These are phyloP conservation scores for Colletotrichum euphorbiae DNA, from an alignment of 2,329 filamentous ascomycete species.

Conservation along the genomic window DNA sequence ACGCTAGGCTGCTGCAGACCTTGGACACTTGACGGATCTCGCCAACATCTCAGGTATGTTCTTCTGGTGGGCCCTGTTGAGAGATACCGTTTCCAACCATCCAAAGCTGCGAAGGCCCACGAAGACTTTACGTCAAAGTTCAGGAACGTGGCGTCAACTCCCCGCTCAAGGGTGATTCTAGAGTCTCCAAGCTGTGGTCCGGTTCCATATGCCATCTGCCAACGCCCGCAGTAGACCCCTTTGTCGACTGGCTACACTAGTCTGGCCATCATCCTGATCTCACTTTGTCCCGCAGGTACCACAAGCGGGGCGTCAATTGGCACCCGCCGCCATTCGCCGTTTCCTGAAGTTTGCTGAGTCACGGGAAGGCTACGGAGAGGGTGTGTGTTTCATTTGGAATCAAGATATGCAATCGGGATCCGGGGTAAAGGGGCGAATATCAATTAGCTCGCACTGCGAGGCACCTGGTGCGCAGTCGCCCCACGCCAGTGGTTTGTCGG, in stretches of 20 bases:
- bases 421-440: constrained; percentile 19
- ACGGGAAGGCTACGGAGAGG: background rate
- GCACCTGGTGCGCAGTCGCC: background rate
- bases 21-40: background rate
- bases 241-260: too few relatives aligned
- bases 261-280: background rate
- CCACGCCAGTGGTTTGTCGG: too few relatives aligned
- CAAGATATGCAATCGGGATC: constrained; percentile 15
- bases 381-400: constrained; percentile 27
- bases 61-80: background rate
- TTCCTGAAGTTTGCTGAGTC: constrained; percentile 11
- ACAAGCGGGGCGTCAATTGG: constrained; percentile 1
- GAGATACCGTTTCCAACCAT: background rate
- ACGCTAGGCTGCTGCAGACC: background rate
- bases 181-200: background rate
- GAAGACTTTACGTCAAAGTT: constrained; percentile 31
- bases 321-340: constrained; percentile 2
- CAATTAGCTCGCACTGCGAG: background rate
- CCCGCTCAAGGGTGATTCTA: background rate
- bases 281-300: background rate
- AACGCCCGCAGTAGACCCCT: background rate
- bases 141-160: constrained; percentile 35
- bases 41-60: background rate
- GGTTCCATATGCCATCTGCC: background rate
- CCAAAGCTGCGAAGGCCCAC: background rate